Evolutionary conservation across 1,284 basidiomycete genomes (phyloP), one percentile per base, ranked within the genome.

Genomic region (Malassezia obtusa): DNA sequence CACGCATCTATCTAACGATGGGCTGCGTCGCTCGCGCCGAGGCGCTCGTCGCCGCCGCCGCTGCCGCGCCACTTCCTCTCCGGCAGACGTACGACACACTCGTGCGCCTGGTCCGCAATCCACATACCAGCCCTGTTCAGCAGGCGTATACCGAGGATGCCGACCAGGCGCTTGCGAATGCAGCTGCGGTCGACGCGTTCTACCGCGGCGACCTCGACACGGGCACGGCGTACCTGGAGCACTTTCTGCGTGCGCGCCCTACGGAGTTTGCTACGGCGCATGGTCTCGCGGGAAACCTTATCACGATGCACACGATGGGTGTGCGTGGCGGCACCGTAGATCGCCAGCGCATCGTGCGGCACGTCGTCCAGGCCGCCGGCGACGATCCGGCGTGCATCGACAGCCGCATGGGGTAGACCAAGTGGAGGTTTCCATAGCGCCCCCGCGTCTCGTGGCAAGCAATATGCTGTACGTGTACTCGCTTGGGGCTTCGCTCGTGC

Each of bases 251-350:
- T 4, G 36, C 14, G 26, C 35, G 44, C 21, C 52, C 52, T 6
- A 28, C 32, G 14, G 11, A 14, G 15, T 49, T 54, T 28, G 26
- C 46, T 10, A 41, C 40, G 21, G 32, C 52, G 15, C 33, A 4
- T 8, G 39, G 46, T 6, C 19, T 54, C 11, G 31, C 30, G 2
- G 33, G 37, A 24, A 54, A 54, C 31, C 36, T 54, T 2, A 14
- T 54, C 4, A 49, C 52, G 10, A 30, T 54, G 1, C 47, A 54
- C 17, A 31, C 52, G 2, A 40, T 54, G 38, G 41, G 52, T 2
- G 10, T 3, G 0, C 24, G 9, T 37, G 30, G 19, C 41, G 31
- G 17, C 14, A n/a, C n/a, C 9, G 25, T 43, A 15, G 52, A 44
- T 3, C 46, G 43, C 21, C 37, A 39, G 30, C 45, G 39, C 26